Evolutionary conservation across 345 rosid genomes (phyloP), one percentile per base, ranked within the genome.

Genomic region (Rubroshorea leprosula): DNA sequence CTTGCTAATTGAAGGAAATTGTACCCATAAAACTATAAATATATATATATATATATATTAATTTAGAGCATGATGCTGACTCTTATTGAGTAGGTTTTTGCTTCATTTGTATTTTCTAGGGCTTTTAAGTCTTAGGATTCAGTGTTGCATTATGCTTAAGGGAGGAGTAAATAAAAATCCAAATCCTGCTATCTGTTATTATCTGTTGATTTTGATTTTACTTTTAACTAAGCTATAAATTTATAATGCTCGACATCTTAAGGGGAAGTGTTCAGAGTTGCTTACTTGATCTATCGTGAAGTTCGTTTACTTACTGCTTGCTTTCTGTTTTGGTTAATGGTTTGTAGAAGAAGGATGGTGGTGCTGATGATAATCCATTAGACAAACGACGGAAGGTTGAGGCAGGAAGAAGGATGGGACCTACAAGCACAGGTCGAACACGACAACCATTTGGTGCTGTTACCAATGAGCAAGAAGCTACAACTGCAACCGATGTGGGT

Each of bases 351-450:
- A 87, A 79, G 67, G 85, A 75, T 47, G 67, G 21, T 5, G 52
- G 64, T 45, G 60, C 56, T 27, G 72, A 72, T 4, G 86, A 77
- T 21, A 64, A 75, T 24, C 84, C 89, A 0, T 64, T 76, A n/a
- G 94, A 93, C 51, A 93, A 82, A 64, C 80, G 92, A 15, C 74
- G 84, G 69, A 80, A 70, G 63, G 41, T 79, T 16, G 93, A 78
- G 43, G 61, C 63, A 0, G 83, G 72, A 8, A 75, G 75, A 63
- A 58, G 23, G 35, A 74, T 55, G 56, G 81, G 67, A 6, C 48
- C 81, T 2, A 65, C 61, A 23, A 69, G 50, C 43, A 26, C 75
- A 4, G 82, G 74, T 6, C 75, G 96, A 21, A 68, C 58, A 17
- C 57, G 89, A 57, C 85, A 78, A 69, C 82, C 84, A 2, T 76